Conservation (phyloP, 2,329 filamentous ascomycete species). For the Tricladium varicosporioides region DNA sequence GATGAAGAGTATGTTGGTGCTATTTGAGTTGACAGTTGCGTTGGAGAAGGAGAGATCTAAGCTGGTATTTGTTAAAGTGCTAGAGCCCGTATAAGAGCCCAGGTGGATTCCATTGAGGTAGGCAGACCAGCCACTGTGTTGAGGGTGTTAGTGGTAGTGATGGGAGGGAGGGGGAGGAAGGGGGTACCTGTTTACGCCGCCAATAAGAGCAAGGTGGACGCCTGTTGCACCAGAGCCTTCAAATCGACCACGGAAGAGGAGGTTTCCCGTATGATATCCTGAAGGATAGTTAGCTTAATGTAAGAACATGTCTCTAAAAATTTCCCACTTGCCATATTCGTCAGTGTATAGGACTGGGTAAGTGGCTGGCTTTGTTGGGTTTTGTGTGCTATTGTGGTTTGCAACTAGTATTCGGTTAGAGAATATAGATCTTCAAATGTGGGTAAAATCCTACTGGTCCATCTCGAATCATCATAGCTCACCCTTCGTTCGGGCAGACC, state of each 20-base stretch:
- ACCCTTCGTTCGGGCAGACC: slow-evolving; percentile 41
- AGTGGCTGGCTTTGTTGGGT: slow-evolving; percentile 41
- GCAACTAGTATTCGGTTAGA: slow-evolving; percentile 32
- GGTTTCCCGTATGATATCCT: slow-evolving; percentile 42
- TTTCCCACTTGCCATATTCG: slow-evolving; percentile 37
- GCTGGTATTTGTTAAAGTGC: slow-evolving; percentile 37
- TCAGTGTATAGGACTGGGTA: slow-evolving; percentile 45
- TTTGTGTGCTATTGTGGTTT: slow-evolving; percentile 41
- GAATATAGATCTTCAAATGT: not conserved
- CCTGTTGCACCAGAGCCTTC: slow-evolving; percentile 26
- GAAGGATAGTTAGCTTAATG: not conserved
- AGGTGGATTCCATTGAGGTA: slow-evolving; percentile 54
- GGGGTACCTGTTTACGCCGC: slow-evolving; percentile 19
- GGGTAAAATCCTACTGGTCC: slow-evolving; percentile 30
- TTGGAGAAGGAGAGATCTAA: slow-evolving; percentile 50
- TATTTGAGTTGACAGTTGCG: slow-evolving; percentile 40
- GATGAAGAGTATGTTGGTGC: slow-evolving; percentile 50
- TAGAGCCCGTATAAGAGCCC: slow-evolving; percentile 53
- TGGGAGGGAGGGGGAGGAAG: too few species aligned
- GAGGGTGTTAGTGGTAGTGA: slow-evolving; percentile 3
- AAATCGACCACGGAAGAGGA: slow-evolving; percentile 45
- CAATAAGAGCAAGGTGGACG: slow-evolving; percentile 26
- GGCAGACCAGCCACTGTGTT: slow-evolving; percentile 24
- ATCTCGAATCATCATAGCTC: slow-evolving; percentile 42
- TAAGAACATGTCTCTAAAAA: not conserved